phyloP scores from a whole-genome alignment of 2,329 filamentous ascomycete species.

The Tympanopsis confertula region DNA sequence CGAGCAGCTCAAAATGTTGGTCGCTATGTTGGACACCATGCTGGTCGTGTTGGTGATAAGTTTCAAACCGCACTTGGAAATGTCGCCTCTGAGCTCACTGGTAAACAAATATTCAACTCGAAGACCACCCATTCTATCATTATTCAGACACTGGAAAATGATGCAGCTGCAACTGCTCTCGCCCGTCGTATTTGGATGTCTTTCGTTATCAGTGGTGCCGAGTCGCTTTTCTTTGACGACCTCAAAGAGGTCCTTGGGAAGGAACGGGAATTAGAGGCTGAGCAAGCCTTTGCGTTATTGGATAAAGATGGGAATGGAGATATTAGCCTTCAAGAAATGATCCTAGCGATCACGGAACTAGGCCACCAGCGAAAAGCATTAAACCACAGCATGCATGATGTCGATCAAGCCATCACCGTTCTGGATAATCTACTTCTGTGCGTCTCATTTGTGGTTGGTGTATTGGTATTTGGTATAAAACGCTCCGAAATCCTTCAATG shows the following conservation, averaged over 20 bases:
- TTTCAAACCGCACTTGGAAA: constrained; percentile 52
- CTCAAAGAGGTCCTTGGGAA: constrained; percentile 14
- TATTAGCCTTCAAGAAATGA: constrained; percentile 14
- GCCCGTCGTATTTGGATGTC: constrained; percentile 16
- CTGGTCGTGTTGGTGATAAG: too few species aligned
- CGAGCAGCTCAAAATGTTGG: constrained; percentile 28
- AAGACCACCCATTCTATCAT: constrained; percentile 50
- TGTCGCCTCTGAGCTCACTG: constrained; percentile 51
- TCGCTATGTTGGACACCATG: constrained; percentile 41
- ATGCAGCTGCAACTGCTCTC: constrained; percentile 11
- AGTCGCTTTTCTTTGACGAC: constrained; percentile 9
- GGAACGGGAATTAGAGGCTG: constrained; percentile 10
- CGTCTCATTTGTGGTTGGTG: constrained; percentile 12
- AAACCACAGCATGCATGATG: constrained; percentile 13
- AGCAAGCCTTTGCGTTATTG: constrained; percentile 8
- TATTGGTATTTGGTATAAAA: constrained; percentile 18
- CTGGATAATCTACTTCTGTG: constrained; percentile 16
- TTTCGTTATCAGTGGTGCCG: constrained; percentile 10
- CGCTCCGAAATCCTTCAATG: too few species aligned
- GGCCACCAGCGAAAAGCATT: constrained; percentile 7
- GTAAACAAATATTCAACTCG: constrained; percentile 52
- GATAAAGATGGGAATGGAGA: constrained; percentile 12
- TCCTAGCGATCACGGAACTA: constrained; percentile 12
- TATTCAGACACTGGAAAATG: constrained; percentile 40
- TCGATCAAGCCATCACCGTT: constrained; percentile 17